Conservation (phyloP, 2,329 filamentous ascomycete genomes). For the Nemania diffusa region DNA sequence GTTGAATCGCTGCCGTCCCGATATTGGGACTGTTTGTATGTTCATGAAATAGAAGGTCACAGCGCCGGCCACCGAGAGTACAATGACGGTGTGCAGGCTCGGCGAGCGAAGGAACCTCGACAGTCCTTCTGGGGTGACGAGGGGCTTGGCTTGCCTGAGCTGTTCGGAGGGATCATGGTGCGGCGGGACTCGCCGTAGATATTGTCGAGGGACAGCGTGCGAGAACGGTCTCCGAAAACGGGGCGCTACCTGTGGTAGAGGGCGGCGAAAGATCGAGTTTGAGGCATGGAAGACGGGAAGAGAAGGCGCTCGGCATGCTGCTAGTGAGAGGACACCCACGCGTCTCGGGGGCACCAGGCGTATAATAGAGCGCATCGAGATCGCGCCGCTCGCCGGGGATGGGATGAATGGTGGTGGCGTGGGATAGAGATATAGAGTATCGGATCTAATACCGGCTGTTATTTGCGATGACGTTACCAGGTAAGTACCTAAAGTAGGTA, state of each 20-base stretch:
- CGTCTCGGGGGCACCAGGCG: slow-evolving; percentile 28
- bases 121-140: slow-evolving; percentile 52
- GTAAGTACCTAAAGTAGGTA: no score
- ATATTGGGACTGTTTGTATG: slow-evolving; percentile 77
- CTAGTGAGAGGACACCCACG: slow-evolving; percentile 18
- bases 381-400: background rate
- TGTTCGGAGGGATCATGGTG: slow-evolving; percentile 33
- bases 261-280: slow-evolving; percentile 17
- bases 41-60: slow-evolving; percentile 73
- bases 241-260: slow-evolving; percentile 23
- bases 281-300: background rate
- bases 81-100: slow-evolving; percentile 54
- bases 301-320: slow-evolving; percentile 6
- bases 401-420: background rate
- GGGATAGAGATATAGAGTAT: background rate
- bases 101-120: slow-evolving; percentile 49
- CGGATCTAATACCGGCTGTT: background rate
- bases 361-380: slow-evolving; percentile 38
- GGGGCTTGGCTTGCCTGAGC: slow-evolving; percentile 50
- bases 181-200: slow-evolving; percentile 41
- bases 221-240: slow-evolving; percentile 34
- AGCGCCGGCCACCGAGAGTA: slow-evolving; percentile 57
- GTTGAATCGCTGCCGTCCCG: slow-evolving; percentile 79
- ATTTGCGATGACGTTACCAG: background rate
- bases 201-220: slow-evolving; percentile 35